These are phyloP conservation scores for Chaetomiaceae sp. DNA, from an alignment of 2,329 filamentous ascomycete species.

Conservation along the genomic window DNA sequence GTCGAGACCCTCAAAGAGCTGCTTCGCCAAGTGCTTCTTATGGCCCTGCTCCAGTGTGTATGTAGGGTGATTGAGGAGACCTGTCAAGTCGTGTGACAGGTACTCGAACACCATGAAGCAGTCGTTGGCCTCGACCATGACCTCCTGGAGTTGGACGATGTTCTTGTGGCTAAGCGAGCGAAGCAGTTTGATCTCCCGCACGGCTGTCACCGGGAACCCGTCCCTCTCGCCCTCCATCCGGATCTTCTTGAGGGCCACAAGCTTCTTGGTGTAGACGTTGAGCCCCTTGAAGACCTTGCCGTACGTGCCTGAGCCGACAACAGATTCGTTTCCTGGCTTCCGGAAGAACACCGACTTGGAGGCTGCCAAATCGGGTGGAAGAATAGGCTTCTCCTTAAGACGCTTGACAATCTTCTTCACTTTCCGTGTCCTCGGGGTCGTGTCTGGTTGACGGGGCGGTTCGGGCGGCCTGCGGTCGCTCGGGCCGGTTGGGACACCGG, in stretches of 20 bases:
- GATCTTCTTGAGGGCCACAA: constrained; percentile 84
- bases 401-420: constrained; percentile 66
- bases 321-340: constrained; percentile 95
- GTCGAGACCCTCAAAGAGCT: constrained; percentile 89
- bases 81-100: constrained; percentile 90
- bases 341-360: constrained; percentile 91
- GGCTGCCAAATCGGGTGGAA: constrained; percentile 65
- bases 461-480: constrained; percentile 25
- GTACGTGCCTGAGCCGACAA: constrained; percentile 92
- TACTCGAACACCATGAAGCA: constrained; percentile 99
- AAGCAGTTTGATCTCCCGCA: constrained; percentile 87
- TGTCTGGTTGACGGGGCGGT: constrained; percentile 33
- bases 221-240: constrained; percentile 91
- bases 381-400: constrained; percentile 63
- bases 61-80: constrained; percentile 87
- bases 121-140: constrained; percentile 98
- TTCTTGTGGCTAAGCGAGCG: constrained; percentile 79
- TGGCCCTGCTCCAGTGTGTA: constrained; percentile 81
- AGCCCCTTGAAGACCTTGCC: constrained; percentile 93
- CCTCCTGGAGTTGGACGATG: constrained; percentile 77
- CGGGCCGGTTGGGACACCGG: constrained; percentile 12
- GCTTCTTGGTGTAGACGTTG: constrained; percentile 81
- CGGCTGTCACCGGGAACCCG: constrained; percentile 85
- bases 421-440: constrained; percentile 50
- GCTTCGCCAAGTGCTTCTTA: constrained; percentile 87